Conservation (phyloP, 2,329 filamentous ascomycete genomes). For the Myriosclerotinia duriaeana region DNA sequence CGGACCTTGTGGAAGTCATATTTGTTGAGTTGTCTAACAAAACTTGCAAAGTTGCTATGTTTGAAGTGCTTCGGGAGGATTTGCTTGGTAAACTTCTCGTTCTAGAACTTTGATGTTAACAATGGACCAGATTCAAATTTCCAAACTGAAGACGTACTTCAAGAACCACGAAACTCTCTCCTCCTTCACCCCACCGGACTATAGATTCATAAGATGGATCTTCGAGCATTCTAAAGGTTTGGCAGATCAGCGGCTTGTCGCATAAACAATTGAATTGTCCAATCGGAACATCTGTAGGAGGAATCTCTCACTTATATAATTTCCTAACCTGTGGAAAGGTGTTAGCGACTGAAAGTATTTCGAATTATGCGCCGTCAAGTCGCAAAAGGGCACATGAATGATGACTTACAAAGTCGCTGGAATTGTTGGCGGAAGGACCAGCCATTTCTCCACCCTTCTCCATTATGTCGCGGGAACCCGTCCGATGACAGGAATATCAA, state of each 20-base stretch:
- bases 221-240: conserved; percentile 79
- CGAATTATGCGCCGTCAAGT: neutral
- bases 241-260: conserved; percentile 30
- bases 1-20: conserved; percentile 99
- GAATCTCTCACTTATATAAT: conserved; percentile 79
- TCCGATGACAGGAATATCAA: conserved; percentile 12
- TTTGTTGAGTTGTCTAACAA: conserved; percentile 93
- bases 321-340: conserved; percentile 75
- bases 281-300: neutral
- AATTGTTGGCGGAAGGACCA: conserved; percentile 64
- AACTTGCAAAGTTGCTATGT: conserved; percentile 97
- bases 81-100: conserved; percentile 96
- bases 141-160: conserved; percentile 63
- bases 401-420: conserved; percentile 86
- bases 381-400: conserved; percentile 1
- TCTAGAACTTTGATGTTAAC: conserved; percentile 53
- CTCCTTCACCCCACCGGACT: conserved; percentile 92
- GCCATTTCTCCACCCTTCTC: conserved; percentile 40
- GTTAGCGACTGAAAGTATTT: conserved; percentile 28
- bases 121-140: neutral
- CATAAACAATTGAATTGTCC: conserved; percentile 39
- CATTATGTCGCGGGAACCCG: conserved; percentile 31
- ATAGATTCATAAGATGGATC: conserved; percentile 90
- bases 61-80: conserved; percentile 99
- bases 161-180: conserved; percentile 93